Percentiles rank a stretch among this genome's conserved stretches.
phyloP scores from a whole-genome alignment of 2,329 filamentous ascomycete species.

The Stachybotrys echinatus region DNA sequence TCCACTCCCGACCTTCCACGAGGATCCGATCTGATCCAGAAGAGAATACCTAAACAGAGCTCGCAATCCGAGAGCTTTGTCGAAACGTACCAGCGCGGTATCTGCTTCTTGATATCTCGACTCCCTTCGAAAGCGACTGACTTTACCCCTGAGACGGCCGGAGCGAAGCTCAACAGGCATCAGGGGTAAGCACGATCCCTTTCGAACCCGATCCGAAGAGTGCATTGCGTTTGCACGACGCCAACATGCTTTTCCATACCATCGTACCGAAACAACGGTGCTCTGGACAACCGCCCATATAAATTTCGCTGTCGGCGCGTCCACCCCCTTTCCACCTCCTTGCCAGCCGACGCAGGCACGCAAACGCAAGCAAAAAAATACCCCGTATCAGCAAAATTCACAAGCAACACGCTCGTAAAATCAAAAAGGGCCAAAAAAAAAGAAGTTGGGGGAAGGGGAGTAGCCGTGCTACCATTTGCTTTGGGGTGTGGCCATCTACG shows the following conservation, averaged over 20 bases:
- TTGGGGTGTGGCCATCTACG: too few species aligned
- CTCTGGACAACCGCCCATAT: neutral
- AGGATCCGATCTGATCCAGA: too few species aligned
- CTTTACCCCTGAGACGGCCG: neutral
- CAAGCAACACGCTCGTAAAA: neutral
- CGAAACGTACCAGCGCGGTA: too few species aligned
- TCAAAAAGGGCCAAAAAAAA: too few species aligned
- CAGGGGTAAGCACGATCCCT: neutral
- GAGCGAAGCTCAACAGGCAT: neutral
- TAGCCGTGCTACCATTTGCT: too few species aligned
- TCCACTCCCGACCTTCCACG: too few species aligned
- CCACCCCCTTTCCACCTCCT: neutral
- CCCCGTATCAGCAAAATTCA: neutral
- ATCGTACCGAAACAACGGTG: neutral
- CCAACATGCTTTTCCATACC: neutral
- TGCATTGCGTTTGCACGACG: neutral
- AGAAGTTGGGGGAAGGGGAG: too few species aligned
- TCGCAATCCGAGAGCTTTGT: too few species aligned
- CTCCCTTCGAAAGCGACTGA: neutral
- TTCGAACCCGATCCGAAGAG: neutral
- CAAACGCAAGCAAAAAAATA: neutral
- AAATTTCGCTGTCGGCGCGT: neutral
- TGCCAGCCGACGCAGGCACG: neutral
- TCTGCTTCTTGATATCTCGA: neutral
- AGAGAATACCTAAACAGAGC: too few species aligned